phyloP scores from a whole-genome alignment of 1,139 yeast species.

The Yamadazyma trypodendri region DNA sequence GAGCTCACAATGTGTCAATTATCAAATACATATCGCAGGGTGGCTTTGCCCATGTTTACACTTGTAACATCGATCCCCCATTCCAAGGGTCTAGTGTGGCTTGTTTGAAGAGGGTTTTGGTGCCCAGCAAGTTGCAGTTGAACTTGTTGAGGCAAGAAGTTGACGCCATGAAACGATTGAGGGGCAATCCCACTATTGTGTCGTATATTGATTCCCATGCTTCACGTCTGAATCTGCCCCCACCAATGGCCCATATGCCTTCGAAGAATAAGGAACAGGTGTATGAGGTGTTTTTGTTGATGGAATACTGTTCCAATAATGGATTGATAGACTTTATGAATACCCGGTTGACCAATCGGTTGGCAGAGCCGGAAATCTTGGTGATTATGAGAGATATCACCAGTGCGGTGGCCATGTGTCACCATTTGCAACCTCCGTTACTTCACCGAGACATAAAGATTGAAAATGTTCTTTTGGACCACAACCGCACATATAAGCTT shows the following conservation, averaged over 20 bases:
- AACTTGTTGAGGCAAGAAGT: constrained; percentile 73
- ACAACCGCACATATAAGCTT: constrained; percentile 55
- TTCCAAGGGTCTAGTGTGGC: constrained; percentile 49
- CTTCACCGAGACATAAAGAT: constrained; percentile 86
- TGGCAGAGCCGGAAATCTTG: constrained; percentile 79
- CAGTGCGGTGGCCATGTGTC: constrained; percentile 85
- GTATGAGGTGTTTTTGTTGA: constrained; percentile 85
- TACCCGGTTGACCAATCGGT: constrained; percentile 75
- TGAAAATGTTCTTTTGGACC: constrained; percentile 70
- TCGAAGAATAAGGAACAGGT: constrained; percentile 32
- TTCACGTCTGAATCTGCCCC: constrained; percentile 41
- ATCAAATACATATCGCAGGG: constrained; percentile 67
- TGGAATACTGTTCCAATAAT: constrained; percentile 88
- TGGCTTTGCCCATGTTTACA: constrained; percentile 79
- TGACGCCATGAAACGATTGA: constrained; percentile 77
- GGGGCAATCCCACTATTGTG: constrained; percentile 78
- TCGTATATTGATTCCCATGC: constrained; percentile 95
- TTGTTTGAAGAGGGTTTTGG: constrained; percentile 73
- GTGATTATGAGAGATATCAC: constrained; percentile 82
- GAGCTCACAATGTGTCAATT: constrained; percentile 58
- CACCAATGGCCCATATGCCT: constrained; percentile 9
- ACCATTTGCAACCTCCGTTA: constrained; percentile 74
- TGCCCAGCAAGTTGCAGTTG: constrained; percentile 69
- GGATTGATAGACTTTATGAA: constrained; percentile 95
- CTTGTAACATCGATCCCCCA: constrained; percentile 56